A percentile compares a stretch with the other conserved stretches of the same genome.
These are phyloP conservation scores for Suaeda aralocaspica DNA, from an alignment of 148 eudicot species.

Conservation along the genomic window DNA sequence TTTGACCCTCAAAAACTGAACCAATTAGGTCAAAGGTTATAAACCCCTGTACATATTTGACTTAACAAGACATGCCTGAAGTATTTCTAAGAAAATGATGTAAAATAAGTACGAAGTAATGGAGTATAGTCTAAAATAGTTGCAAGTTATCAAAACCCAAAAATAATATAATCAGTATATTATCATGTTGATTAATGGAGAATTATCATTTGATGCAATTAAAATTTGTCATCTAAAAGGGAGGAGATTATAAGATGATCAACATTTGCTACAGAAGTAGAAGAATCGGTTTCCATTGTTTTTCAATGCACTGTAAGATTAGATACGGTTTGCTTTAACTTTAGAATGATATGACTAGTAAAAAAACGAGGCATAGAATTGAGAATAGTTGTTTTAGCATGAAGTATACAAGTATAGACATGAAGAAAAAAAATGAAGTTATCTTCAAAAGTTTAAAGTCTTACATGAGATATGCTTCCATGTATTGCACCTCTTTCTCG, in stretches of 20 bases:
- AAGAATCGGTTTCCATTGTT: too few species aligned
- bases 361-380: background rate
- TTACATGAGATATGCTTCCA: conserved; percentile 92
- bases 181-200: too few species aligned
- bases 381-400: background rate
- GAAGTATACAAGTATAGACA: background rate
- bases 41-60: background rate
- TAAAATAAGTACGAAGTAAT: too few species aligned
- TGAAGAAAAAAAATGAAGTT: background rate
- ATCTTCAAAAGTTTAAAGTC: conserved; percentile 19
- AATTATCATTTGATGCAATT: too few species aligned
- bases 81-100: background rate
- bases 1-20: background rate
- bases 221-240: too few species aligned
- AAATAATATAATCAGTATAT: too few species aligned
- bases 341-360: too few species aligned
- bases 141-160: background rate
- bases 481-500: conserved; percentile 89
- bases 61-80: background rate
- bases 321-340: too few species aligned
- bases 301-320: too few species aligned
- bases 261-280: too few species aligned
- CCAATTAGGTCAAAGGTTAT: background rate
- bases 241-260: too few species aligned
- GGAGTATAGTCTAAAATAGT: background rate